Base-by-base conservation (phyloP, 2,329 filamentous ascomycete genomes). In the Ophiostoma sp. region DNA sequence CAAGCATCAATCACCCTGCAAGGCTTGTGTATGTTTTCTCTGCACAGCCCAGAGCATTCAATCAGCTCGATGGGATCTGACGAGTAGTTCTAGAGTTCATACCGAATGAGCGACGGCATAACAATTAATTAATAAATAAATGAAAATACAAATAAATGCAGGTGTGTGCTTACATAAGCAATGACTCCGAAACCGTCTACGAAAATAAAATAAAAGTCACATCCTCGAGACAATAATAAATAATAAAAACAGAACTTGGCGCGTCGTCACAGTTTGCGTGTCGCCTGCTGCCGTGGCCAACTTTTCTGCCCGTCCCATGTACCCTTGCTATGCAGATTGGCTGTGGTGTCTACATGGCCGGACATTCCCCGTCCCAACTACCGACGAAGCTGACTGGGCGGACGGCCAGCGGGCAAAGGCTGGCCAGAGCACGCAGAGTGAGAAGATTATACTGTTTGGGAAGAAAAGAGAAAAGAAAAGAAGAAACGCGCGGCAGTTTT, bases 331-430 rank as follows among this genome's bases (percentile, higher is more conserved):
- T 65, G 62, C 62, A 39, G 10, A 27, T 39, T 36, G 31, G 62
- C 33, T 15, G 62, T n/a, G 17, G 33, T n/a, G 31, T 33, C 62
- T 23, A 65, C 62, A 65, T 65, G 7, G 62, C 62, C 62, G 62
- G 62, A 65, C 62, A 65, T 65, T 65, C 62, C 62, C 62, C 62
- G 35, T 65, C 62, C 7, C 60, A 39, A 39, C 35, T 39, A 65
- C 62, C 62, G 62, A 35, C 15, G 60, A 62, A 33, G 57, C 11
- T 62, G 57, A 62, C 57, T 13, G 8, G 57, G 20, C 11, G 27
- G 57, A 33, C 11, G 27, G 57, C 11, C 57, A 62, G 23, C 11
- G 27, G 15, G 15, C 13, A 31, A n/a, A 31, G n/a, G 52, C 39
- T 13, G 52, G 4, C 1, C 52, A 57, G 8, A 13, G 13, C 15